These are phyloP conservation scores for Globisporangium ultimum DNA, from an alignment of 352 stramenopile genomes.

Conservation along the genomic window DNA sequence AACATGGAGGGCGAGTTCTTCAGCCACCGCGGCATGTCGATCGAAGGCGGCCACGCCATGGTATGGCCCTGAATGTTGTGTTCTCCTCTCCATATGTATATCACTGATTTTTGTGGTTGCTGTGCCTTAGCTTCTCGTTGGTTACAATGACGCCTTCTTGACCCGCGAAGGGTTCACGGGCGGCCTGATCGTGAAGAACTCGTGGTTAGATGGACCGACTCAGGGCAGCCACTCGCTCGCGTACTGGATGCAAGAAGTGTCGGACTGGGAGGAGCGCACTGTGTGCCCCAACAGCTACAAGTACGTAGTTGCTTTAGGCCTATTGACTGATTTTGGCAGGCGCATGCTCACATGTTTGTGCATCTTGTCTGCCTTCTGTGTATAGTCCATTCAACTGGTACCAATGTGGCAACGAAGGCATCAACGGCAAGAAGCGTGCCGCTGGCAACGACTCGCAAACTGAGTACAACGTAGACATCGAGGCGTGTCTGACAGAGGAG, in stretches of 20 bases:
- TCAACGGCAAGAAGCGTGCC: slow-evolving; percentile 20
- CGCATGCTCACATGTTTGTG: background rate
- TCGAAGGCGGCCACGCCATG: slow-evolving; percentile 78
- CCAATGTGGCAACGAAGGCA: slow-evolving; percentile 64
- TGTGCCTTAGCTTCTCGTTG: slow-evolving; percentile 54
- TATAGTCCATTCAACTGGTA: slow-evolving; percentile 80
- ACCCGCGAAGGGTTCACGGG: slow-evolving; percentile 74
- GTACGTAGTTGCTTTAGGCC: slow-evolving; percentile 22
- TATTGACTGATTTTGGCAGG: background rate
- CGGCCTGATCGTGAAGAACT: slow-evolving; percentile 78
- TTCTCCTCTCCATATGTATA: background rate
- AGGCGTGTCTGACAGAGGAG: slow-evolving; percentile 58
- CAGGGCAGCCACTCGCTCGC: slow-evolving; percentile 73
- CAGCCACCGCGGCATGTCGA: slow-evolving; percentile 74
- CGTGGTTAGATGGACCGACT: slow-evolving; percentile 52
- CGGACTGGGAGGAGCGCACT: slow-evolving; percentile 75
- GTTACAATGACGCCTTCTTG: slow-evolving; percentile 74
- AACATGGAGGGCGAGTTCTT: slow-evolving; percentile 88
- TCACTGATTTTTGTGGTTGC: background rate
- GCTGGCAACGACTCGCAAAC: slow-evolving; percentile 23
- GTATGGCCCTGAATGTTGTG: slow-evolving; percentile 21
- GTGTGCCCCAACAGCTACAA: slow-evolving; percentile 82
- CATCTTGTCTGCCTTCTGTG: slow-evolving; percentile 4
- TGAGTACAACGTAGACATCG: slow-evolving; percentile 48
- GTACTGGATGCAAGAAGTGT: slow-evolving; percentile 82